Percentiles rank a stretch among this genome's conserved stretches.
Conservation (phyloP, 73 alveolate genomes). For the Effrenium voratum region DNA sequence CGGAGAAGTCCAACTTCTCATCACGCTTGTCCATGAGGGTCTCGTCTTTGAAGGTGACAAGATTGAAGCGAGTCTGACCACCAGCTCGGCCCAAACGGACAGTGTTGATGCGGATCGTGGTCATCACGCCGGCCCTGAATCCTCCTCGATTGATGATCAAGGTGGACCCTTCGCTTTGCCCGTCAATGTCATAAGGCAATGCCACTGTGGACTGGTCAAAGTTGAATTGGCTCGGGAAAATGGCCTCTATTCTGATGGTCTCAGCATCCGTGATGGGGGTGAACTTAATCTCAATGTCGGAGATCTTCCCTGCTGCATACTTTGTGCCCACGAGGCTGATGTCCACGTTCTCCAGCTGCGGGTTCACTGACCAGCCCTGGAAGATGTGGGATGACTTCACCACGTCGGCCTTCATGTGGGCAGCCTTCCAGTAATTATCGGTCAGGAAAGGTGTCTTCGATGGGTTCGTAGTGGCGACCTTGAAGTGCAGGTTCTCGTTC, state of each 20-base stretch:
- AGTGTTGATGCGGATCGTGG: slow-evolving; percentile 87
- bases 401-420: slow-evolving; percentile 73
- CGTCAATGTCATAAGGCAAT: slow-evolving; percentile 67
- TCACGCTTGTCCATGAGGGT: slow-evolving; percentile 62
- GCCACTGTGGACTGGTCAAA: slow-evolving; percentile 83
- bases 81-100: slow-evolving; percentile 90
- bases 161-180: slow-evolving; percentile 68
- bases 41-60: slow-evolving; percentile 60
- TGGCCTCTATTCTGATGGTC: slow-evolving; percentile 68
- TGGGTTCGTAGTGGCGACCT: slow-evolving; percentile 80
- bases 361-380: slow-evolving; percentile 80
- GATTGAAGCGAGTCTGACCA: slow-evolving; percentile 85
- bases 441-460: slow-evolving; percentile 80
- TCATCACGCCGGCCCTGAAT: slow-evolving; percentile 77
- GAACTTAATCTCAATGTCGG: slow-evolving; percentile 68
- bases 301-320: slow-evolving; percentile 70
- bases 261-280: slow-evolving; percentile 86
- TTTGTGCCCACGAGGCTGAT: slow-evolving; percentile 31
- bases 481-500: slow-evolving; percentile 72
- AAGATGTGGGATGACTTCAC: slow-evolving; percentile 76
- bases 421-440: slow-evolving; percentile 88
- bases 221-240: slow-evolving; percentile 80
- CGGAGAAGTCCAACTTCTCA: slow-evolving; percentile 64
- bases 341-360: slow-evolving; percentile 81
- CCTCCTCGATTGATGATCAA: slow-evolving; percentile 86